Base-by-base conservation (phyloP, 2,329 filamentous ascomycete genomes). In the Trematosphaeria pertusa region DNA sequence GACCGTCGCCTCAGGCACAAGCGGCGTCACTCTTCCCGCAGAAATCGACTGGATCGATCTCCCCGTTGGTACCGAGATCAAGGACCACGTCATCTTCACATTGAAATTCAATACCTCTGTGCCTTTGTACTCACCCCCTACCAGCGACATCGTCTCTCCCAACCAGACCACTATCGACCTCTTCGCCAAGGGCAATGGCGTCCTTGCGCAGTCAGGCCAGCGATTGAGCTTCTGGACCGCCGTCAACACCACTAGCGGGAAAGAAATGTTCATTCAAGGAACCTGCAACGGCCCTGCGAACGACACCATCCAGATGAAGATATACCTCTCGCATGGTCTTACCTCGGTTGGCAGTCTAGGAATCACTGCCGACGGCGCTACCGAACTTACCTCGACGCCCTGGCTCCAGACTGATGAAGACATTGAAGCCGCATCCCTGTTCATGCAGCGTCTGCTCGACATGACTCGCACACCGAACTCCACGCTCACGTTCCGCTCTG, bases 291-390 rank as follows among this genome's bases (percentile, higher is more conserved):
- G 74, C 0, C 63, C 73, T 38, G 52, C 61, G 17, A 59, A 65
- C 48, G 61, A 64, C 54, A 66, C 61, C 14, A 52, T 70, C 20
- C 63, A 69, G 43, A 70, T 71, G 64, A 70, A 70, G 50, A 54
- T 70, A 7, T 87, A 87, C 69, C 81, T 88, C 14, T 84, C 83
- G 24, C 81, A 84, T 46, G 84, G 85, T 35, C 73, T 80, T 10
- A 78, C 78, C n/a, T 85, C 84, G 8, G 74, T 82, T 12, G 85
- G 85, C 19, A 76, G 81, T 42, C 79, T 86, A 53, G 67, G 67
- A 21, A 69, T 73, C 37, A 70, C 64, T 7, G 54, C 62, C 3
- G 61, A 59, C 1, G 70, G 73, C 11, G 60, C 72, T 26, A 75
- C 75, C 34, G 66, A 74, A 20, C 65, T 81, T 45, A 74, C 73